phyloP scores from a whole-genome alignment of 2,329 filamentous ascomycete genomes.

The Fusarium anguioides region DNA sequence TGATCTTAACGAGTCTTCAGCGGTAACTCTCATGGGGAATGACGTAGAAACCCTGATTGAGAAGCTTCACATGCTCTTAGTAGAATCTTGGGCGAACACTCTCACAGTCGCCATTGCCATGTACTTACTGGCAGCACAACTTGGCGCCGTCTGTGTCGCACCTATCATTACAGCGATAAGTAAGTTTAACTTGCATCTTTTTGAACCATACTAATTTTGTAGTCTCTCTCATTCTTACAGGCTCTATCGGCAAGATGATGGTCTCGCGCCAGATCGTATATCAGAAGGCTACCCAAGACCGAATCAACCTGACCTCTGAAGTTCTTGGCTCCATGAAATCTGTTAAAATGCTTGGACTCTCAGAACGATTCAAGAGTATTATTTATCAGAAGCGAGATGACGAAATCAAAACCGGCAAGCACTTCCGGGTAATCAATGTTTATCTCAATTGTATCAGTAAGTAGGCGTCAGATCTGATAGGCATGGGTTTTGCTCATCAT shows the following conservation, averaged over 20 bases:
- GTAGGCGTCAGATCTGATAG: background rate
- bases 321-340: constrained; percentile 48
- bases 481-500: background rate
- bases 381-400: constrained; percentile 44
- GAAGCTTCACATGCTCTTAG: constrained; percentile 42
- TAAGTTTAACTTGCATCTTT: constrained; percentile 21
- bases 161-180: constrained; percentile 48
- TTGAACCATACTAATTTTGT: background rate
- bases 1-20: constrained; percentile 46
- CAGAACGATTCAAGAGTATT: constrained; percentile 42
- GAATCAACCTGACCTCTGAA: constrained; percentile 50
- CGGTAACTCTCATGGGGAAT: constrained; percentile 48
- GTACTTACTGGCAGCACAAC: constrained; percentile 48
- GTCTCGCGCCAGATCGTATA: constrained; percentile 46
- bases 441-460: constrained; percentile 46
- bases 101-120: constrained; percentile 48
- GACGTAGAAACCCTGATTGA: constrained; percentile 48
- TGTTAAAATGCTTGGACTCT: constrained; percentile 50
- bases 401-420: constrained; percentile 43
- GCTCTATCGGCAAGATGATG: constrained; percentile 43
- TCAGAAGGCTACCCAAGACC: constrained; percentile 49
- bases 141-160: constrained; percentile 49
- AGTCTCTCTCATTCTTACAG: constrained; percentile 42
- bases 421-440: constrained; percentile 42
- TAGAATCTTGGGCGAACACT: constrained; percentile 49